These are phyloP conservation scores for Globisporangium parvum DNA, from an alignment of 352 stramenopile species.

Conservation along the genomic window DNA sequence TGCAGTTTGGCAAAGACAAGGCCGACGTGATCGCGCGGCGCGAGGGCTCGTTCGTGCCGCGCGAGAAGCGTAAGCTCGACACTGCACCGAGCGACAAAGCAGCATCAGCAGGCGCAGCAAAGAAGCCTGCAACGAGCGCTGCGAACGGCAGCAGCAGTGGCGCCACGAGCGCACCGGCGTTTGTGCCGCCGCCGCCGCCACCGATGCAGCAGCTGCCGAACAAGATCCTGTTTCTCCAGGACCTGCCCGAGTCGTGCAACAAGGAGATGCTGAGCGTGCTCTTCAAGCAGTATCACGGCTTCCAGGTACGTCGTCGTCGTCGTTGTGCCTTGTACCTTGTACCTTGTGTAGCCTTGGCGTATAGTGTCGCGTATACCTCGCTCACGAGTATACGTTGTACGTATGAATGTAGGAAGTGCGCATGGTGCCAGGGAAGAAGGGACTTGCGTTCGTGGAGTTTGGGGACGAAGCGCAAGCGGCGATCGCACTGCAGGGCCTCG, in stretches of 20 bases:
- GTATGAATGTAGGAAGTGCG: constrained; percentile 76
- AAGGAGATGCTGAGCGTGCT: constrained; percentile 95
- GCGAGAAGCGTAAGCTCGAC: constrained; percentile 80
- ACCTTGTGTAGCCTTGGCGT: too few species aligned
- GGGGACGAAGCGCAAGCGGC: constrained; percentile 75
- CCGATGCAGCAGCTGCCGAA: constrained; percentile 64
- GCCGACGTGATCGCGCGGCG: constrained; percentile 70
- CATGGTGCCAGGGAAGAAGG: constrained; percentile 91
- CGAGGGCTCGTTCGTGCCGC: constrained; percentile 66
- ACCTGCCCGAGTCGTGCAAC: constrained; percentile 93
- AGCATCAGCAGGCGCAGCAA: not conserved
- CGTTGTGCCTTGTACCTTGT: too few species aligned
- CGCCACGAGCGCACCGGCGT: constrained; percentile 7
- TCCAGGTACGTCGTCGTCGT: constrained; percentile 55
- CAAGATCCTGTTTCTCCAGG: constrained; percentile 93
- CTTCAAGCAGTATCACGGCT: constrained; percentile 97
- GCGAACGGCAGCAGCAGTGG: constrained; percentile 21
- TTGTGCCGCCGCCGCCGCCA: constrained; percentile 27
- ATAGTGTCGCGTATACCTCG: too few species aligned
- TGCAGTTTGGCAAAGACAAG: constrained; percentile 83
- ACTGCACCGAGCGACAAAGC: constrained; percentile 25
- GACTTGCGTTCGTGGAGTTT: constrained; percentile 97
- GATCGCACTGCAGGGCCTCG: constrained; percentile 76
- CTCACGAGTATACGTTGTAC: not conserved
- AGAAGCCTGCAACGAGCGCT: constrained; percentile 27